Evolutionary conservation across 257 asterid species (phyloP).

Genomic region (Nicotiana noctiflora): DNA sequence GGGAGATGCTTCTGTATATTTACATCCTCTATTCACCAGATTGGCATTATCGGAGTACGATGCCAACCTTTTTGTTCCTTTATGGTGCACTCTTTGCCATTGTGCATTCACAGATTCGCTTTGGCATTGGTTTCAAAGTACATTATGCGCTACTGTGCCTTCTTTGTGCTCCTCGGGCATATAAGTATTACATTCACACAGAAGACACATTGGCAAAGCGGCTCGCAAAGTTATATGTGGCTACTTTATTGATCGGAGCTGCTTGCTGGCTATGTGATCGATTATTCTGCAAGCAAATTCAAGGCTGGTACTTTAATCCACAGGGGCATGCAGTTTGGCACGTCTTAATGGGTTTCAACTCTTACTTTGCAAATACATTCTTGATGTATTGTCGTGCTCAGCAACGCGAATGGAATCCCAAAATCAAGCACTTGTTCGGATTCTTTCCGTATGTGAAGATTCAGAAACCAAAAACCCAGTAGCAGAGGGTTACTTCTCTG

Average conservation of each 20-base stretch:
- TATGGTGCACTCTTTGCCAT: slow-evolving; percentile 75
- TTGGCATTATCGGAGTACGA: slow-evolving; percentile 95
- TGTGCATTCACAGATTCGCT: slow-evolving; percentile 65
- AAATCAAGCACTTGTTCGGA: slow-evolving; percentile 50
- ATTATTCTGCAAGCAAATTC: slow-evolving; percentile 46
- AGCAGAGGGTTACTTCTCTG: slow-evolving; percentile 20
- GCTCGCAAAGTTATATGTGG: slow-evolving; percentile 56
- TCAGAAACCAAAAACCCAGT: slow-evolving; percentile 73
- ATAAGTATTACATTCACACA: slow-evolving; percentile 78
- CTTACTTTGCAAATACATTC: slow-evolving; percentile 80
- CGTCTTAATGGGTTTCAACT: slow-evolving; percentile 77
- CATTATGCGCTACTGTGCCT: slow-evolving; percentile 87
- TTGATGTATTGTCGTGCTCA: slow-evolving; percentile 93
- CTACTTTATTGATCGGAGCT: slow-evolving; percentile 48
- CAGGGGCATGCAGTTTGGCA: slow-evolving; percentile 98
- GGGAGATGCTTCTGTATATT: slow-evolving; percentile 97
- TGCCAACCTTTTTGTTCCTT: slow-evolving; percentile 89
- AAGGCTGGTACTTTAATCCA: slow-evolving; percentile 55
- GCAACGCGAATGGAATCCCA: slow-evolving; percentile 86
- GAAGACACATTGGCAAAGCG: slow-evolving; percentile 70
- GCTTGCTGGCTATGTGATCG: slow-evolving; percentile 77
- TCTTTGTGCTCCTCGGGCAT: slow-evolving; percentile 89
- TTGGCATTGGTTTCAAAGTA: slow-evolving; percentile 61
- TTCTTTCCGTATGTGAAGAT: slow-evolving; percentile 71
- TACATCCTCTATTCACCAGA: slow-evolving; percentile 97